These are phyloP conservation scores for Condylostoma magnum DNA, from an alignment of 169 alveolate genomes.

Conservation along the genomic window DNA sequence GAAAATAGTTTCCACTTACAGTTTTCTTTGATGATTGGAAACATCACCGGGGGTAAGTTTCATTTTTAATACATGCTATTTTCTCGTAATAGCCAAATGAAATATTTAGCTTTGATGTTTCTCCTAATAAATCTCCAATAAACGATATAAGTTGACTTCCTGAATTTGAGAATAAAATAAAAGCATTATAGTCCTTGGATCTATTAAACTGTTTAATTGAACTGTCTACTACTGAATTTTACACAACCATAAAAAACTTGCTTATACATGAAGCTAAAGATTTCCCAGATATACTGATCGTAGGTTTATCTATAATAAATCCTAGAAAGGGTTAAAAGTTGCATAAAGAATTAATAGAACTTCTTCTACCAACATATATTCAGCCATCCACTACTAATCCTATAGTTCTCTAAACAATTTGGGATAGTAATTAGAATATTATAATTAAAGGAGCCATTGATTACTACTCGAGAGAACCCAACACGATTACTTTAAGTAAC, in stretches of 20 bases:
- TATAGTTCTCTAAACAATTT: slow-evolving; percentile 69
- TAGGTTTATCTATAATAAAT: slow-evolving; percentile 11
- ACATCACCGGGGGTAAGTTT: slow-evolving; percentile 28
- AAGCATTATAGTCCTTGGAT: slow-evolving; percentile 23
- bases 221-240: slow-evolving; percentile 27
- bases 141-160: slow-evolving; percentile 16
- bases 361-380: slow-evolving; percentile 66
- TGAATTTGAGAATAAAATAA: neutral
- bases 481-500: slow-evolving; percentile 68
- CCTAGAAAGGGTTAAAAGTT: slow-evolving; percentile 32
- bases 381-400: slow-evolving; percentile 71
- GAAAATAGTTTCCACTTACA: slow-evolving; percentile 20
- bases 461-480: slow-evolving; percentile 56
- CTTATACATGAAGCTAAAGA: slow-evolving; percentile 1
- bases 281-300: slow-evolving; percentile 21
- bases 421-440: slow-evolving; percentile 75
- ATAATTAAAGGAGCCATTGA: slow-evolving; percentile 77
- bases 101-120: slow-evolving; percentile 10
- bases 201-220: slow-evolving; percentile 7
- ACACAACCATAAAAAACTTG: slow-evolving; percentile 25
- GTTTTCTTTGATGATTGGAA: slow-evolving; percentile 21
- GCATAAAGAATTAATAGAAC: slow-evolving; percentile 65
- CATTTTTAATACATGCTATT: slow-evolving; percentile 27
- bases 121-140: neutral
- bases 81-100: neutral